These are phyloP conservation scores for Coemansia reversa DNA, from an alignment of 192 early-diverging fungal genomes.

Conservation along the genomic window DNA sequence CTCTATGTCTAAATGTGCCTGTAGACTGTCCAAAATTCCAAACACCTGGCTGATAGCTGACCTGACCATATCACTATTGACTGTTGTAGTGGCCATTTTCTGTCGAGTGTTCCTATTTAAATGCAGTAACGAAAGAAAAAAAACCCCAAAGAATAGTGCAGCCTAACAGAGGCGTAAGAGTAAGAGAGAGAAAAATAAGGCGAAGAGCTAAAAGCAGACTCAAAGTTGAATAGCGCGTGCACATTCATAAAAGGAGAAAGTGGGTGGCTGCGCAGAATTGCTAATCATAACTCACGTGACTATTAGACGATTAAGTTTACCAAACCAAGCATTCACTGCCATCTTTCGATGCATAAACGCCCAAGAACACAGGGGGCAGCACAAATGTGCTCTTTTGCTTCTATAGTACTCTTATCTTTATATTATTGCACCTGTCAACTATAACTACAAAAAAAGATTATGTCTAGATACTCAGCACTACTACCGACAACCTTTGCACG, in stretches of 20 bases:
- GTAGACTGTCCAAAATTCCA: slow-evolving; percentile 27
- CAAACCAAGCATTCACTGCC: too few species aligned
- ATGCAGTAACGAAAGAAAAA: slow-evolving; percentile 1
- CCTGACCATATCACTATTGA: slow-evolving; percentile 22
- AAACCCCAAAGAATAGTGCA: too few species aligned
- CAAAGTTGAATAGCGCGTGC: too few species aligned
- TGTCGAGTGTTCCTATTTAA: background rate
- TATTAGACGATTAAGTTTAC: too few species aligned
- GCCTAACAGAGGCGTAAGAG: background rate
- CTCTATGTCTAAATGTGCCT: slow-evolving; percentile 16
- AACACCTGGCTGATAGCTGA: slow-evolving; percentile 29
- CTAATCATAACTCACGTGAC: too few species aligned
- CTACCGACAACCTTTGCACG: slow-evolving; percentile 74
- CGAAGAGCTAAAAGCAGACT: background rate
- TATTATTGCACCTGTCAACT: too few species aligned
- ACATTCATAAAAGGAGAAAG: too few species aligned
- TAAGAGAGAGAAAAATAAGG: slow-evolving; percentile 11
- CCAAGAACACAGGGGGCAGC: too few species aligned
- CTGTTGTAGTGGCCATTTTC: slow-evolving; percentile 11
- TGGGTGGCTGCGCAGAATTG: too few species aligned
- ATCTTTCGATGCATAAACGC: too few species aligned
- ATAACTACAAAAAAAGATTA: slow-evolving; percentile 15
- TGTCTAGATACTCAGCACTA: slow-evolving; percentile 63
- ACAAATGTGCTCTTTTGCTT: too few species aligned
- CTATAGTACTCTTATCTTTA: too few species aligned